Conservation (phyloP, 768 basidiomycete species). For the Pulveroboletus sp. region DNA sequence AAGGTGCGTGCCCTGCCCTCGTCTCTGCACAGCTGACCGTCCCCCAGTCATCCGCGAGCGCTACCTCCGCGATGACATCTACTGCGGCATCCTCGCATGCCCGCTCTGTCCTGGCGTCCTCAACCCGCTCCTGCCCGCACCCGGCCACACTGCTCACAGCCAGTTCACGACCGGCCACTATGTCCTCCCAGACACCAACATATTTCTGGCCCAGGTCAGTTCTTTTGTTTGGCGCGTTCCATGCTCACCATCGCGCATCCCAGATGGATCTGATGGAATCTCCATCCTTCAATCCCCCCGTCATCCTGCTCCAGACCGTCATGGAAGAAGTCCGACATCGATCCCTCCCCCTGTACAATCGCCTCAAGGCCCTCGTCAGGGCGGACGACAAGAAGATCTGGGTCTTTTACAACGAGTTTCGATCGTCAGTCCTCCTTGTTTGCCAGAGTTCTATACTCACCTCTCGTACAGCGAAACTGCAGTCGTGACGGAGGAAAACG, state of each 20-base stretch:
- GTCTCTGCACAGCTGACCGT: background rate
- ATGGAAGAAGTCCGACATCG: conserved; percentile 95
- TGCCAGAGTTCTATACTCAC: background rate
- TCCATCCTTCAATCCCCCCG: conserved; percentile 64
- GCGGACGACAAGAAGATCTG: conserved; percentile 83
- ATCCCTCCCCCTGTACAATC: conserved; percentile 87
- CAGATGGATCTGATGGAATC: conserved; percentile 96
- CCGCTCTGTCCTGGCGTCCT: conserved; percentile 47
- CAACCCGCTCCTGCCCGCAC: conserved; percentile 49
- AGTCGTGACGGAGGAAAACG: conserved; percentile 67
- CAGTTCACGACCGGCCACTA: conserved; percentile 68
- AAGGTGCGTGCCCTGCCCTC: conserved; percentile 48
- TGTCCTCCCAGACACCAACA: conserved; percentile 90
- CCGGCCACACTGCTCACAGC: conserved; percentile 56
- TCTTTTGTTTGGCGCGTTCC: background rate
- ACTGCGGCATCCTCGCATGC: conserved; percentile 78
- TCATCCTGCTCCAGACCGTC: conserved; percentile 92
- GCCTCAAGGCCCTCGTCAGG: conserved; percentile 78
- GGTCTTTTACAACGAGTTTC: conserved; percentile 85
- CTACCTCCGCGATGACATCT: conserved; percentile 89
- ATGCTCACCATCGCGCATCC: conserved; percentile 1
- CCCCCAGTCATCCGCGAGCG: conserved; percentile 80
- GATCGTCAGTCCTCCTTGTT: conserved; percentile 78
- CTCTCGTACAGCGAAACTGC: conserved; percentile 67
- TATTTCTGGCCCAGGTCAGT: conserved; percentile 78